Base-by-base conservation (phyloP, 805 yeast species). In the Tetrapisispora fleetii region DNA sequence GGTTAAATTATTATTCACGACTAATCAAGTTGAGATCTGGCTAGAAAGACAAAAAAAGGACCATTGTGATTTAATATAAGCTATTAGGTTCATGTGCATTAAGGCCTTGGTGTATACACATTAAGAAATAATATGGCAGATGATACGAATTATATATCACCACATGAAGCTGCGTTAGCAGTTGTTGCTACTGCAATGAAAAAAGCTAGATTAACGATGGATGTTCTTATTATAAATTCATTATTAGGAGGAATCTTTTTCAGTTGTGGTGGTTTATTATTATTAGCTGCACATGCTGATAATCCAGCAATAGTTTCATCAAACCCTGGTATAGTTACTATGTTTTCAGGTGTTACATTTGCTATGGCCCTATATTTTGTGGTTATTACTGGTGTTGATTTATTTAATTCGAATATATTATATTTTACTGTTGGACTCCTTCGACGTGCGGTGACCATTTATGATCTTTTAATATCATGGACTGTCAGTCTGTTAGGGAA, bases 141-240 rank as follows among this genome's bases (percentile, higher is more conserved):
- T 33, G 48, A 39, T 33, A n/a, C 39, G 3, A n/a, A 45, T 54
- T 85, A 83, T 56, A 72, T 83, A 43, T 78, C 89, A 3, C 85
- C 91, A 7, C 81, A 85, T 65, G 95, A 85, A 58, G 81, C 91
- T 2, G 93, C 93, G 0, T 64, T 85, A 45, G 91, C 95, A 0
- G 83, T 84, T 37, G 91, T 85, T 17, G 95, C 95, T 8, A 85
- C 93, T 0, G 73, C 88, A 2, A 85, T 85, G 93, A 85, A 85
- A 64, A 85, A 85, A 59, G 77, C 90, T 2, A 72, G 95, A 62
- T 72, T 83, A 32, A 73, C 78, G 52, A 55, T 79, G 3, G 83
- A 81, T 50, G 73, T 81, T 0, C 60, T 85, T n/a, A 54, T 79
- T 1, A 56, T 84, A 21, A 83, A 83, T 59, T 79, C 89, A 0